Evolutionary conservation across 805 yeast species (phyloP).

Genomic region (Saccharomycopsis sp.): DNA sequence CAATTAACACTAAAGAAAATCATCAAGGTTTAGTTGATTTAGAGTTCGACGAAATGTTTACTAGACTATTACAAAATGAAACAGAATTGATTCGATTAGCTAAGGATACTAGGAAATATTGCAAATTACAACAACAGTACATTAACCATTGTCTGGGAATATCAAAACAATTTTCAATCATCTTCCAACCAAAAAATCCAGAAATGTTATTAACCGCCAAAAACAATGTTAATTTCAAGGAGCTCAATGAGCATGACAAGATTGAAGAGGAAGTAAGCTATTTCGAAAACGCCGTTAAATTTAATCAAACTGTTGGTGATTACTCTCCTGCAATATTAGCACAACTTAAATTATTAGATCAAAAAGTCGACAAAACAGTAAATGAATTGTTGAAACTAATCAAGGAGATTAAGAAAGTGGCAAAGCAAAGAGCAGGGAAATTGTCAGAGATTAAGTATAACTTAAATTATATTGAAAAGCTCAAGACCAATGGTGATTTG

Average conservation of each 20-base stretch:
- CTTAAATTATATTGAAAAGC: slow-evolving; percentile 13
- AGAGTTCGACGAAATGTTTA: slow-evolving; percentile 10
- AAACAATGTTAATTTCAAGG: slow-evolving; percentile 1
- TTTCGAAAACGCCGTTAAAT: slow-evolving; percentile 14
- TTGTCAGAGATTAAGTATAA: slow-evolving; percentile 19
- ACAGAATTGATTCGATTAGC: slow-evolving; percentile 4
- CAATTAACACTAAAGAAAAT: no score
- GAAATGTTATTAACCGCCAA: neutral
- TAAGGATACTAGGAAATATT: slow-evolving; percentile 11
- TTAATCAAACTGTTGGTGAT: slow-evolving; percentile 9
- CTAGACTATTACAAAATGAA: slow-evolving; percentile 5
- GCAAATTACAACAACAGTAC: slow-evolving; percentile 10
- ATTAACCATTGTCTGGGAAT: slow-evolving; percentile 12
- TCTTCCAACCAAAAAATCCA: slow-evolving; percentile 5
- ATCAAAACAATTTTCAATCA: slow-evolving; percentile 11
- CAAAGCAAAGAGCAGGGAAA: slow-evolving; percentile 17
- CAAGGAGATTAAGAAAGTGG: slow-evolving; percentile 14
- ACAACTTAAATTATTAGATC: slow-evolving; percentile 17
- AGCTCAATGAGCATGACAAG: slow-evolving; percentile 2
- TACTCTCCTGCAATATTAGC: slow-evolving; percentile 19
- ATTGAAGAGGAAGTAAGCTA: slow-evolving; percentile 3
- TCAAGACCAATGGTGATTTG: slow-evolving; percentile 6
- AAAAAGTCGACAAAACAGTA: slow-evolving; percentile 13
- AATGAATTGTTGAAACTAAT: slow-evolving; percentile 15
- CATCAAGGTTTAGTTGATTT: no score